phyloP scores from a whole-genome alignment of 2,329 filamentous ascomycete species.

The Amesomyces nigricolor region DNA sequence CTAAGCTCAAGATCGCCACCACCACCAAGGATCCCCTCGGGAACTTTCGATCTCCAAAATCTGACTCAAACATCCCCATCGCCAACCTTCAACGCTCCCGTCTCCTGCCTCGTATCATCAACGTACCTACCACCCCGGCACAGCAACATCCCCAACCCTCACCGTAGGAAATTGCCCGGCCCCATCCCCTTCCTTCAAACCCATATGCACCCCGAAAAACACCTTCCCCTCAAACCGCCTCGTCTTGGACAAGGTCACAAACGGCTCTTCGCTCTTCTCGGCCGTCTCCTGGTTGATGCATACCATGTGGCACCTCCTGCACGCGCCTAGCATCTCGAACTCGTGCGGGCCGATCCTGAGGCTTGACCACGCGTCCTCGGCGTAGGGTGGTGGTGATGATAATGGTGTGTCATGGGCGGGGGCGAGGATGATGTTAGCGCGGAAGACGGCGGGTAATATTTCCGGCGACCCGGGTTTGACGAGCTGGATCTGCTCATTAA shows the following conservation, averaged over 20 bases:
- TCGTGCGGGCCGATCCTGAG: slow-evolving; percentile 59
- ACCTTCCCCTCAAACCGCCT: slow-evolving; percentile 78
- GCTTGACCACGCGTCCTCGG: slow-evolving; percentile 71
- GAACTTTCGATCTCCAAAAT: too few relatives aligned
- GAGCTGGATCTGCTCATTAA: slow-evolving; percentile 64
- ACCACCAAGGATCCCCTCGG: too few relatives aligned
- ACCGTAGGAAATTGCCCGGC: slow-evolving; percentile 40
- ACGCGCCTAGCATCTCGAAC: slow-evolving; percentile 74
- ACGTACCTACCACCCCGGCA: slow-evolving; percentile 12
- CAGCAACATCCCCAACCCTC: slow-evolving; percentile 41
- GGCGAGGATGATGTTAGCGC: slow-evolving; percentile 80
- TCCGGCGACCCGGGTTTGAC: slow-evolving; percentile 50
- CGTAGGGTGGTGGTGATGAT: slow-evolving; percentile 49
- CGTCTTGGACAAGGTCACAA: slow-evolving; percentile 81
- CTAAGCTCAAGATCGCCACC: too few relatives aligned
- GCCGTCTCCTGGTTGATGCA: slow-evolving; percentile 85
- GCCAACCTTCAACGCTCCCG: not conserved
- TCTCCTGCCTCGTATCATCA: not conserved
- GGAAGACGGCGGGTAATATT: slow-evolving; percentile 69
- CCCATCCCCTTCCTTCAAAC: slow-evolving; percentile 31
- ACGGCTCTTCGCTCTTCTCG: slow-evolving; percentile 74
- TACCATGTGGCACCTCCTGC: slow-evolving; percentile 91
- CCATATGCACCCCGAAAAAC: slow-evolving; percentile 81
- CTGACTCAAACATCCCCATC: not conserved
- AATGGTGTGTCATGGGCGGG: slow-evolving; percentile 22